A percentile compares a stretch with the other conserved stretches of the same genome.
These are phyloP conservation scores for Salix viminalis DNA, from an alignment of 345 rosid genomes.

Conservation along the genomic window DNA sequence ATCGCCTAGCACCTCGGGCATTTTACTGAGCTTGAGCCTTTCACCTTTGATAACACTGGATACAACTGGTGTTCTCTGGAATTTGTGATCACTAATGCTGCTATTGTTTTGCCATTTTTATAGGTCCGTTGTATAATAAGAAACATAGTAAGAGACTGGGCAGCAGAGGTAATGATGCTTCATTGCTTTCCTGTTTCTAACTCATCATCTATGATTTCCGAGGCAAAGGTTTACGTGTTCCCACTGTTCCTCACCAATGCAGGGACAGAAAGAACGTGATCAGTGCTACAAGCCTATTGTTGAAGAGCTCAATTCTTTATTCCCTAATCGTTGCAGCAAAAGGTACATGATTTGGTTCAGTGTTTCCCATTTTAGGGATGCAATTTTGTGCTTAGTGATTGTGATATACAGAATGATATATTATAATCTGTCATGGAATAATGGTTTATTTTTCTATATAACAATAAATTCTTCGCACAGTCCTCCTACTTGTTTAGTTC, in stretches of 20 bases:
- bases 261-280: slow-evolving; percentile 88
- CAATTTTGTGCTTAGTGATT: not conserved
- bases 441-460: slow-evolving; percentile 6
- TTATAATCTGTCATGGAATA: not conserved
- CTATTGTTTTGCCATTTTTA: slow-evolving; percentile 15
- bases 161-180: slow-evolving; percentile 65
- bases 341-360: slow-evolving; percentile 37
- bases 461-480: slow-evolving; percentile 32
- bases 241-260: slow-evolving; percentile 5
- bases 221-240: not conserved
- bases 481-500: slow-evolving; percentile 93
- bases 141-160: slow-evolving; percentile 98
- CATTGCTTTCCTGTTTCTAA: slow-evolving; percentile 5
- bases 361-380: not conserved
- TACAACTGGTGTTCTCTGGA: not conserved
- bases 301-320: slow-evolving; percentile 76
- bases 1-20: no score
- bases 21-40: no score
- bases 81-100: not conserved
- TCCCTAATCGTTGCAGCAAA: slow-evolving; percentile 60
- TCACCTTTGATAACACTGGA: not conserved
- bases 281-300: slow-evolving; percentile 92
- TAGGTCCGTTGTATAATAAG: slow-evolving; percentile 97
- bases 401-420: not conserved
- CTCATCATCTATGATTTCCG: slow-evolving; percentile 6